phyloP scores from a whole-genome alignment of 345 rosid genomes.

The Eucalyptus lansdowneana region DNA sequence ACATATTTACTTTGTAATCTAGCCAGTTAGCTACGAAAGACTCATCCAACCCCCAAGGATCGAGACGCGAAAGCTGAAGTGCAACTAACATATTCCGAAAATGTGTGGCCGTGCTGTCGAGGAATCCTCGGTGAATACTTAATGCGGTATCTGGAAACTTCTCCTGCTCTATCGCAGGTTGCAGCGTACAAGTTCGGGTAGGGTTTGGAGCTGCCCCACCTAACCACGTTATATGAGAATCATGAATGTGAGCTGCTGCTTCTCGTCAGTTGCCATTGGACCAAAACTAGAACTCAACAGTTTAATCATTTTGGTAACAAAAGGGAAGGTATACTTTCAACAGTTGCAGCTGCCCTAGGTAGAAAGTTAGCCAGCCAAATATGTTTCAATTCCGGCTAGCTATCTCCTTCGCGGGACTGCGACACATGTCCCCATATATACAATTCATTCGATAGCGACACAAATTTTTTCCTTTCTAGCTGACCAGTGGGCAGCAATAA shows the following conservation, averaged over 20 bases:
- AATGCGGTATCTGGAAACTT: not conserved
- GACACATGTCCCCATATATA: not conserved
- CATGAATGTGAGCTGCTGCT: not conserved
- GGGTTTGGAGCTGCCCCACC: not conserved
- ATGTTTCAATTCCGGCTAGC: not conserved
- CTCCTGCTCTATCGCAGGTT: not conserved
- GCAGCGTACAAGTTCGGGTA: not conserved
- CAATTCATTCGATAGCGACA: no score
- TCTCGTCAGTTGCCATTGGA: not conserved
- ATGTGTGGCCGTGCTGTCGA: not conserved
- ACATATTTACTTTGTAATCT: not conserved
- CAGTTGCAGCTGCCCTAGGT: no score
- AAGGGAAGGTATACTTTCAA: not conserved
- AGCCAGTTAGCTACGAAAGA: not conserved
- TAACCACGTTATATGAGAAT: not conserved
- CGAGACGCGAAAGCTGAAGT: not conserved
- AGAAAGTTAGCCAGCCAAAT: not conserved
- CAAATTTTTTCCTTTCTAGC: accelerated
- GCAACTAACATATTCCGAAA: not conserved
- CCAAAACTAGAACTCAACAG: not conserved
- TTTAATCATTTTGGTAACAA: not conserved
- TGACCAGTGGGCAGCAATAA: accelerated
- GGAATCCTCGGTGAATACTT: not conserved
- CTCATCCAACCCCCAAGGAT: not conserved
- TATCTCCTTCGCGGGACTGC: not conserved